A percentile compares a stretch with the other conserved stretches of the same genome.
These are phyloP conservation scores for Ceratobasidium theobromae DNA, from an alignment of 1,284 basidiomycete species.

Conservation along the genomic window DNA sequence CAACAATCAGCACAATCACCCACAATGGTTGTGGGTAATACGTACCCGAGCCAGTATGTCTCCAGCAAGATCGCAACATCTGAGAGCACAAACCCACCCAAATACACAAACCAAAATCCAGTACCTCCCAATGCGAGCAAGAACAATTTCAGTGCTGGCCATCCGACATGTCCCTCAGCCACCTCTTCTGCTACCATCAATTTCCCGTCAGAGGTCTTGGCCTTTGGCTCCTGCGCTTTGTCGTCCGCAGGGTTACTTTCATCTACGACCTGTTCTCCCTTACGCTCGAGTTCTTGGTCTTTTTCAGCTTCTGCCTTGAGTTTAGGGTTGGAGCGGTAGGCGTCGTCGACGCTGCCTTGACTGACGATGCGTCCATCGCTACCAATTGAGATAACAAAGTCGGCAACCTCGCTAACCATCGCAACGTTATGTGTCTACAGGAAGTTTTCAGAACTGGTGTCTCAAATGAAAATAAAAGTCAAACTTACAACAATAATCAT, in stretches of 20 bases:
- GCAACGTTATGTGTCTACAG: slow-evolving; percentile 45
- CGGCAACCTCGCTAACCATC: slow-evolving; percentile 44
- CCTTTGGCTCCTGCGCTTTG: slow-evolving; percentile 39
- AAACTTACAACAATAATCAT: slow-evolving; percentile 45
- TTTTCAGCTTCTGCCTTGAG: slow-evolving; percentile 41
- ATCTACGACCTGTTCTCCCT: slow-evolving; percentile 31
- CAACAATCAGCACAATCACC: not conserved
- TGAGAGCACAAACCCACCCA: slow-evolving; percentile 18
- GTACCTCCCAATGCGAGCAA: slow-evolving; percentile 46
- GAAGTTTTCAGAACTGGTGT: not conserved
- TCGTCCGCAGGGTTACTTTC: slow-evolving; percentile 38
- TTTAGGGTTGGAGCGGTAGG: slow-evolving; percentile 43
- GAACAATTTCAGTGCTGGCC: slow-evolving; percentile 43
- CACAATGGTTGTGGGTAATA: not conserved
- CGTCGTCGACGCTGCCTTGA: slow-evolving; percentile 53
- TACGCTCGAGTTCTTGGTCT: slow-evolving; percentile 46
- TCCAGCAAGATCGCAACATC: slow-evolving; percentile 32
- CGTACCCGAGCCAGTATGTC: slow-evolving; percentile 38
- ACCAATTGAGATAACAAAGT: slow-evolving; percentile 45
- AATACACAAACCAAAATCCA: slow-evolving; percentile 43
- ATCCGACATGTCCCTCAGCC: slow-evolving; percentile 57
- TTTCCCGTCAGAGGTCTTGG: slow-evolving; percentile 47
- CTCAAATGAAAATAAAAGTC: not conserved
- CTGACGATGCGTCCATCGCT: slow-evolving; percentile 54
- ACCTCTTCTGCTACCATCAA: slow-evolving; percentile 63